Evolutionary conservation across 2,329 filamentous ascomycete genomes (phyloP).

Genomic region (Xylaria sp.): DNA sequence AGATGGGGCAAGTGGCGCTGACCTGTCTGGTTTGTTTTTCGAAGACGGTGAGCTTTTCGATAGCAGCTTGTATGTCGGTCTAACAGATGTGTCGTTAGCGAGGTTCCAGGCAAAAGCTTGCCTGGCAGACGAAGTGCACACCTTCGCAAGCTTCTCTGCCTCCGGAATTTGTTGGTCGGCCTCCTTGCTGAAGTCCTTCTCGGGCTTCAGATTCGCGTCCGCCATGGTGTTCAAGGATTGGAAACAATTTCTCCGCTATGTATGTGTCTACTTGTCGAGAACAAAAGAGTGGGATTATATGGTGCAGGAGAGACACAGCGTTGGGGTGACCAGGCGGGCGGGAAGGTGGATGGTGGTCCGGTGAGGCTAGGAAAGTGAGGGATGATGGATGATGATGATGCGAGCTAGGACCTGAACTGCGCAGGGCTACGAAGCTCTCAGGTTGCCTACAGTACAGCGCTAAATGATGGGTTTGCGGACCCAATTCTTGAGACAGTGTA

Average conservation of each 20-base stretch:
- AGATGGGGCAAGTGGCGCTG: constrained; percentile 37
- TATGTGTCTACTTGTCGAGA: background rate
- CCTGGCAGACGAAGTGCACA: constrained; percentile 52
- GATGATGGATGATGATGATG: constrained; percentile 35
- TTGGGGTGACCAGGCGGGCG: background rate
- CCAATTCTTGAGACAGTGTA: constrained; percentile 14
- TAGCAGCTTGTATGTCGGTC: constrained; percentile 84
- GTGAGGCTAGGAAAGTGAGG: constrained; percentile 17
- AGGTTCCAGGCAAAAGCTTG: background rate
- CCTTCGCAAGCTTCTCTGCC: constrained; percentile 89
- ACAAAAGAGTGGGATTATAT: background rate
- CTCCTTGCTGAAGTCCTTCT: constrained; percentile 99
- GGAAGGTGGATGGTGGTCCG: constrained; percentile 11
- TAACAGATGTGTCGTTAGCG: constrained; percentile 48
- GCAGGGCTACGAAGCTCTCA: constrained; percentile 40
- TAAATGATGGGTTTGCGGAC: constrained; percentile 14
- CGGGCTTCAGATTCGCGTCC: constrained; percentile 85
- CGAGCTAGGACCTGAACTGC: constrained; percentile 29
- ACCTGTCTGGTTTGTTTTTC: constrained; percentile 99
- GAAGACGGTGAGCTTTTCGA: constrained; percentile 90
- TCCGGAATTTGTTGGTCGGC: constrained; percentile 91
- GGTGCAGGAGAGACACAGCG: background rate
- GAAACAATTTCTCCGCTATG: background rate
- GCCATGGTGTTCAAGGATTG: constrained; percentile 70
- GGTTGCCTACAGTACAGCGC: constrained; percentile 36